Evolutionary conservation across 2,329 filamentous ascomycete species (phyloP).

Genomic region (Pseudogymnoascus destructans): DNA sequence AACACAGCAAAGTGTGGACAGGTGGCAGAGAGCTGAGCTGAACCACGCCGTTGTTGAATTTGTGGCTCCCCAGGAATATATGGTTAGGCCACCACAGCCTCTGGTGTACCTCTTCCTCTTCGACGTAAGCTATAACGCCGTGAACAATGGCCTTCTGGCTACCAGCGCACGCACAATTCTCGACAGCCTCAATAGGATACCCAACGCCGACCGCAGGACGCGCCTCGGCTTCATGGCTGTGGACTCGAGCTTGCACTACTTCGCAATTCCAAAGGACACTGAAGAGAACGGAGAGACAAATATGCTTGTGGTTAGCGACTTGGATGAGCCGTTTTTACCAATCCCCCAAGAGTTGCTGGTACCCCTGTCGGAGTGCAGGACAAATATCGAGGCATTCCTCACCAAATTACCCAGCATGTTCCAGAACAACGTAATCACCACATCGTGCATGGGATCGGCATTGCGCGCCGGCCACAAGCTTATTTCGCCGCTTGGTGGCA

Average conservation of each 20-base stretch:
- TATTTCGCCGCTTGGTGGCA: conserved; percentile 86
- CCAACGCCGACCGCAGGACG: conserved; percentile 90
- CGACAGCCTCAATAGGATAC: conserved; percentile 91
- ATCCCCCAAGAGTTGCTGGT: conserved; percentile 87
- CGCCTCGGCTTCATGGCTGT: conserved; percentile 90
- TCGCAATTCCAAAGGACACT: conserved; percentile 79
- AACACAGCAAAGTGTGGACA: conserved; percentile 78
- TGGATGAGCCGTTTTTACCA: conserved; percentile 92
- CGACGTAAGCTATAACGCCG: conserved; percentile 82
- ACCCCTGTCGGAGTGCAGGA: conserved; percentile 73
- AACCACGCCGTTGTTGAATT: conserved; percentile 98
- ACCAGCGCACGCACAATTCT: conserved; percentile 87
- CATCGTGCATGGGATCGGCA: conserved; percentile 90
- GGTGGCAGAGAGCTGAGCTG: conserved; percentile 83
- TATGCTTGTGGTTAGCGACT: conserved; percentile 88
- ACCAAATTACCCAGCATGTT: conserved; percentile 92
- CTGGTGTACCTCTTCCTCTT: conserved; percentile 92
- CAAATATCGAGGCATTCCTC: conserved; percentile 85
- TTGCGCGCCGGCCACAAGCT: conserved; percentile 89
- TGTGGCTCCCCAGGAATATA: conserved; percentile 96
- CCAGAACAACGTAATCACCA: conserved; percentile 77
- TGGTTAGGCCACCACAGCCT: conserved; percentile 93
- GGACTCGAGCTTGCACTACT: conserved; percentile 90
- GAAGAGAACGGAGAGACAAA: conserved; percentile 73
- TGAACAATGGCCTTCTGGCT: conserved; percentile 80